Evolutionary conservation across 2,329 filamentous ascomycete species (phyloP).

Genomic region (Botrytis porri): DNA sequence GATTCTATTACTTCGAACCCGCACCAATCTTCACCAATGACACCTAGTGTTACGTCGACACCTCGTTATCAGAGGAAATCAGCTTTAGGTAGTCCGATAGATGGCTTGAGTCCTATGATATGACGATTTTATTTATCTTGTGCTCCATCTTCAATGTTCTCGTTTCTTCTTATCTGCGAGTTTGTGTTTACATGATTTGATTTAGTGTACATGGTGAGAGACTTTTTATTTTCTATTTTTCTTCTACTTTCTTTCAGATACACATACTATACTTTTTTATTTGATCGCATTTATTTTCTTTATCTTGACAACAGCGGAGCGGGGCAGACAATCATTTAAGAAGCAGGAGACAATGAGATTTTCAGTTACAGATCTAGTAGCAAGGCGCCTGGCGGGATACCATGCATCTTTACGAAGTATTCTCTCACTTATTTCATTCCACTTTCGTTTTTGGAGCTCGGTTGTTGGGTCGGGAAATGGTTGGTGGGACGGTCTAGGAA

Average conservation of each 20-base stretch:
- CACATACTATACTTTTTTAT: neutral
- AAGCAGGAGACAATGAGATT: neutral
- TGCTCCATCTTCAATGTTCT: conserved; percentile 12
- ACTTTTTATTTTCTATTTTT: conserved; percentile 6
- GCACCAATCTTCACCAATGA: conserved; percentile 43
- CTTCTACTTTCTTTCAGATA: conserved; percentile 1
- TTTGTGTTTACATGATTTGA: neutral
- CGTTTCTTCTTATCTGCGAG: neutral
- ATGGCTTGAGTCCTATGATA: conserved; percentile 49
- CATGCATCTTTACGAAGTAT: conserved; percentile 10
- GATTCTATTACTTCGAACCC: conserved; percentile 15
- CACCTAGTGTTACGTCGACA: conserved; percentile 44
- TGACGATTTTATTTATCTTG: conserved; percentile 32
- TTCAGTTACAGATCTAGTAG: neutral
- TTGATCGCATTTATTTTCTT: neutral
- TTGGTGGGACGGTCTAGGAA: neutral
- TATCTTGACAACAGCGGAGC: neutral
- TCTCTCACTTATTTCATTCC: neutral
- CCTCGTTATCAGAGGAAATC: conserved; percentile 34
- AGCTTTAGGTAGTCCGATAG: conserved; percentile 38
- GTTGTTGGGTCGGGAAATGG: neutral
- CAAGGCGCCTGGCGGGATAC: neutral
- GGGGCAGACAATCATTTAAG: neutral
- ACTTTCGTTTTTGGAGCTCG: neutral
- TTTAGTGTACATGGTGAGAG: neutral